Evolutionary conservation across 495 filamentous ascomycete species (phyloP), one percentile per base, ranked within the genome.

Genomic region (Sordaria brevicollis): DNA sequence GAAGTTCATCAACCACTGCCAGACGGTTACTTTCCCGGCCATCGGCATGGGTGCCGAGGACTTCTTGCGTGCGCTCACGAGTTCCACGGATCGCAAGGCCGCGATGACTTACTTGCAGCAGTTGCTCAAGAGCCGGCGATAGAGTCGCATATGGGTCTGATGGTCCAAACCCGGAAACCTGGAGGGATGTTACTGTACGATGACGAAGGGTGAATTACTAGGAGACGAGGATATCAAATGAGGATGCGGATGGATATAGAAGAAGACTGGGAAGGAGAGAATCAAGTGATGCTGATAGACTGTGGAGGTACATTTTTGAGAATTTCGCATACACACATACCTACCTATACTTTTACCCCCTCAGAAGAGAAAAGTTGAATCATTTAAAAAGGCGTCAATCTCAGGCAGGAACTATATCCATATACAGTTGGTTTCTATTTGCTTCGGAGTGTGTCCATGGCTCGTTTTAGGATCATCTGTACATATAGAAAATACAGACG

Each of bases 61-160:
- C 35, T 86, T 84, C 67, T 75, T 88, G 43, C 81, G 81, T 67
- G 76, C 76, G 21, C 76, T 88, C 78, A 86, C 82, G 1, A 85
- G 82, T 17, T 75, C 80, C 6, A 78, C 78, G 35, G 84, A 87
- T 66, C 81, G 78, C 69, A 87, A 84, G 71, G 72, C 76, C 1
- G 82, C 87, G 38, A 81, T 81, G n/a, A 74, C 71, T 9, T 87
- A 83, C 69, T 75, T 89, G 33, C 78, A 83, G 70, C 73, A 69
- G 6, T 77, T 85, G 39, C 72, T 85, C 35, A 82, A 80, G 71
- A 74, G 74, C 65, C 70, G 74, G 65, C 76, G 76, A 70, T 80
- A 72, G 76, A 70, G n/a, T 65, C 43, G 49, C 65, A 29, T 17
- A 65, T 13, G 25, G 36, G 33, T 68, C 71, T 49, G 49, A 62